Base-by-base conservation (phyloP, 2,329 filamentous ascomycete species). In the Xylariaceae sp. region DNA sequence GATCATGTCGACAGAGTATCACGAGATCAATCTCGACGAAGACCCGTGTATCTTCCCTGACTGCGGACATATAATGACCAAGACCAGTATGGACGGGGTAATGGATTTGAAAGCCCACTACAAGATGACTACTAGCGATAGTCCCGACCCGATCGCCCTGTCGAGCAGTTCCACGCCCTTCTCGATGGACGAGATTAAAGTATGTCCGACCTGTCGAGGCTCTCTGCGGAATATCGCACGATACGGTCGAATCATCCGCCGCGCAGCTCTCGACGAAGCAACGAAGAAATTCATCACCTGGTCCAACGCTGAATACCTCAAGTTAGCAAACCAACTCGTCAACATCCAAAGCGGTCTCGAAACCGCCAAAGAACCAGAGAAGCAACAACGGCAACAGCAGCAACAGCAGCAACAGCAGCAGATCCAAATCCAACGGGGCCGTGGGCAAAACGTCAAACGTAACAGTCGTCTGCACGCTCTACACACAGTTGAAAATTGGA, bases 11-110 rank as follows among this genome's bases (percentile, higher is more conserved):
- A 50, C 26, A 19, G 68, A 72, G 1, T 89, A 86, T 64, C 62
- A 63, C 0, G 80, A 87, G 1, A 71, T 84, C 26, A 70, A 87
- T 60, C 64, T 87, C 0, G 68, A 85, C 39, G 72, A 81, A 9
- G 75, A 77, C 1, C 85, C 86, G 0, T 81, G 80, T 58, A 76
- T 89, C 27, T 76, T 88, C 47, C 80, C 80, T 0, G 68, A 70
- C 2, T 89, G 85, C 57, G 83, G 83, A 0, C 86, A 89, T 64
- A 76, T 87, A 58, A 70, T 84, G 48, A 86, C 83, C 0, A 68
- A 78, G 2, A 72, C 75, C 34, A 84, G 73, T 1, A 77, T 89
- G 71, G 86, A 89, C 65, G 79, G 78, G 0, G 70, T 77, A 12
- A 80, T 88, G 73, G 73, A 73, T 0, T 76, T 89, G 70, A 57